Percentiles rank a stretch among this genome's conserved stretches.
Conservation (phyloP, 2,329 filamentous ascomycete genomes). For the Stachybotrys chlorohalonatus region DNA sequence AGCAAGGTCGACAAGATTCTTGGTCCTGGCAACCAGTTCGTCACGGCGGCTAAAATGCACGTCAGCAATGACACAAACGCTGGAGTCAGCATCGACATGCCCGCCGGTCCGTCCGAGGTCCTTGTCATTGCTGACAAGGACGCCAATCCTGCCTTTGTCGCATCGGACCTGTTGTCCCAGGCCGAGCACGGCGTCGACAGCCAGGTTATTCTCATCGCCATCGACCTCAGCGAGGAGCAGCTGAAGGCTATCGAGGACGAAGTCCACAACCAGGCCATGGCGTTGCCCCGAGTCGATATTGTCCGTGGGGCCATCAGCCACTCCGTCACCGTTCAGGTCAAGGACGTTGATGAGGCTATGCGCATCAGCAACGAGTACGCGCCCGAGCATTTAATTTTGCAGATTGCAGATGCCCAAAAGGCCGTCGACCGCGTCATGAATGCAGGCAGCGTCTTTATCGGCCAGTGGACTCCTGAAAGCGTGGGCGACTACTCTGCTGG, state of each 20-base stretch:
- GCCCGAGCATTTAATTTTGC: slow-evolving; percentile 91
- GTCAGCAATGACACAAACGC: slow-evolving; percentile 96
- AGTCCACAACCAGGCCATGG: slow-evolving; percentile 77
- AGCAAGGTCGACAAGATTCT: slow-evolving; percentile 98
- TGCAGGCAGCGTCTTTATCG: slow-evolving; percentile 92
- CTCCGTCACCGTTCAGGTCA: slow-evolving; percentile 77
- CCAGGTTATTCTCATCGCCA: slow-evolving; percentile 84
- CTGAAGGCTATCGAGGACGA: slow-evolving; percentile 84
- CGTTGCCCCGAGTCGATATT: slow-evolving; percentile 84
- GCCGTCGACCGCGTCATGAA: slow-evolving; percentile 77
- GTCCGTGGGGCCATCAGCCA: slow-evolving; percentile 84
- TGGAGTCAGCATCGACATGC: slow-evolving; percentile 95
- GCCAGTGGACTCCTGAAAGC: slow-evolving; percentile 93
- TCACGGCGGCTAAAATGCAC: slow-evolving; percentile 97
- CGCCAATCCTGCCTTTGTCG: slow-evolving; percentile 88
- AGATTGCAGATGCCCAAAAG: slow-evolving; percentile 67
- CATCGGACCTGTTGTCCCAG: slow-evolving; percentile 87
- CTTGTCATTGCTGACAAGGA: slow-evolving; percentile 87
- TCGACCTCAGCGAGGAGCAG: slow-evolving; percentile 65
- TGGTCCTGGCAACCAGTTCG: slow-evolving; percentile 95
- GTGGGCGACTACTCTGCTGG: slow-evolving; percentile 97
- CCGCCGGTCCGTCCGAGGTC: slow-evolving; percentile 90
- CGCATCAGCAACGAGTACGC: slow-evolving; percentile 86
- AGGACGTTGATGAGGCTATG: slow-evolving; percentile 64
- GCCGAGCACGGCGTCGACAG: slow-evolving; percentile 96